phyloP scores from a whole-genome alignment of 495 filamentous ascomycete species.

The Penicillium roqueforti region DNA sequence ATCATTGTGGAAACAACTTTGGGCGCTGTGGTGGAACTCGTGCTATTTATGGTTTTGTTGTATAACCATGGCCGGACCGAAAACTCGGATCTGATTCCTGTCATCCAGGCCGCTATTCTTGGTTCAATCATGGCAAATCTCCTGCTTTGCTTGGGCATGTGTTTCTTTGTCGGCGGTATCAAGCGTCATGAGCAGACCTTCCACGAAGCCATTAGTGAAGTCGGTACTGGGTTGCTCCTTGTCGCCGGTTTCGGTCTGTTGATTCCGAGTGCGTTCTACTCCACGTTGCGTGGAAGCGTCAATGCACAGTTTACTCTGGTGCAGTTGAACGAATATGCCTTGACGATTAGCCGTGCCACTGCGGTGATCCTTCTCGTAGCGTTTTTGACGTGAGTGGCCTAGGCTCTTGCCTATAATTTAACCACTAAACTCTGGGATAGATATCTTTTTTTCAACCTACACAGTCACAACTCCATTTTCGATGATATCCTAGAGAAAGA shows the following conservation, averaged over 20 bases:
- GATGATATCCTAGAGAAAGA: slow-evolving; percentile 65
- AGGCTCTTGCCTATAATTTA: too few relatives aligned
- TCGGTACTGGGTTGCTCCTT: slow-evolving; percentile 72
- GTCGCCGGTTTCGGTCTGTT: slow-evolving; percentile 80
- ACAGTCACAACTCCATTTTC: slow-evolving; percentile 78
- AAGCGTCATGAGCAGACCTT: slow-evolving; percentile 62
- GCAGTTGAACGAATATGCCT: slow-evolving; percentile 45
- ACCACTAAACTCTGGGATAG: slow-evolving; percentile 33
- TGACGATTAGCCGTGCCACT: slow-evolving; percentile 69
- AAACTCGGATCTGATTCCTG: slow-evolving; percentile 48
- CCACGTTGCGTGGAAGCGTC: slow-evolving; percentile 49
- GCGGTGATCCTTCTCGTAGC: slow-evolving; percentile 75
- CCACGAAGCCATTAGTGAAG: slow-evolving; percentile 73
- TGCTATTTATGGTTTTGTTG: slow-evolving; percentile 73
- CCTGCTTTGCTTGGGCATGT: slow-evolving; percentile 68
- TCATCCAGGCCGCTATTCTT: slow-evolving; percentile 79
- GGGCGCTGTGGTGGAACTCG: slow-evolving; percentile 74
- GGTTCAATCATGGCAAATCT: slow-evolving; percentile 79
- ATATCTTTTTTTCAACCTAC: slow-evolving; percentile 77
- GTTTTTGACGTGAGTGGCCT: slow-evolving; percentile 52
- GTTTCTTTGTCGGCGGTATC: slow-evolving; percentile 74
- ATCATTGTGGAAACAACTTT: slow-evolving; percentile 74
- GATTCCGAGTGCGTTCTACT: slow-evolving; percentile 74
- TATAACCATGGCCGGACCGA: slow-evolving; percentile 33
- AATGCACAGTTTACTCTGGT: slow-evolving; percentile 29